Base-by-base conservation (phyloP, 352 stramenopile genomes). In the Pythium myriotylum region DNA sequence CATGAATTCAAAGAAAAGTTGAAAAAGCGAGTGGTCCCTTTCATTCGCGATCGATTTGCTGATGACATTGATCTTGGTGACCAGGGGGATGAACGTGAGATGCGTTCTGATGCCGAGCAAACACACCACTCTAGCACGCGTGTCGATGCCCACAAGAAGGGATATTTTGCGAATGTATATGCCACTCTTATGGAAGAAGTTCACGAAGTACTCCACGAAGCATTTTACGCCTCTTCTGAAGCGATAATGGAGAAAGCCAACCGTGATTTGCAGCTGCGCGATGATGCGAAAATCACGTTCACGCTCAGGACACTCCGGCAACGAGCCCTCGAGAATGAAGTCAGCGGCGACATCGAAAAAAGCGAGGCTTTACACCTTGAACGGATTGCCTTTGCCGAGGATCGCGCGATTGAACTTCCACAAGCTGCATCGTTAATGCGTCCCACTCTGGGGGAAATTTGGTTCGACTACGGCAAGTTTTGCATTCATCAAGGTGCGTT, bases 1-100 rank as follows among this genome's bases (percentile, higher is more conserved):
- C 85, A 93, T 56, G 70, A 70, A 19, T 92, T 95, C 54, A 95
- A 93, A 52, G 81, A 95, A 58, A 65, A 81, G 46, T 81, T 95
- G 45, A 92, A 92, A 71, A 91, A 90, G 60, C 83, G 76, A 41
- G 72, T 94, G n/a, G 69, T 93, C 8, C 73, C 79, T 8, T 48
- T 95, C 12, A 87, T 93, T 40, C 80, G 82, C 10, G 77, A 92
- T 49, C 66, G 68, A 20, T 87, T 72, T 16, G 61, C 50, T 0
- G 65, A 57, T 32, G 37, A 35, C 5, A 5, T 35, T 35, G 29
- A 35, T 57, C 12, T 26, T 40, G 5, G 29, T n/a, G n/a, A 13
- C 53, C 17, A 37, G 6, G 8, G 17, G 27, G 19, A 14, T 0
- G 40, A 20, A 22, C n/a, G 13, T 35, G 29, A 35, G 5, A 10